These are phyloP conservation scores for Hymenoscyphus linearis DNA, from an alignment of 2,329 filamentous ascomycete species.

Conservation along the genomic window DNA sequence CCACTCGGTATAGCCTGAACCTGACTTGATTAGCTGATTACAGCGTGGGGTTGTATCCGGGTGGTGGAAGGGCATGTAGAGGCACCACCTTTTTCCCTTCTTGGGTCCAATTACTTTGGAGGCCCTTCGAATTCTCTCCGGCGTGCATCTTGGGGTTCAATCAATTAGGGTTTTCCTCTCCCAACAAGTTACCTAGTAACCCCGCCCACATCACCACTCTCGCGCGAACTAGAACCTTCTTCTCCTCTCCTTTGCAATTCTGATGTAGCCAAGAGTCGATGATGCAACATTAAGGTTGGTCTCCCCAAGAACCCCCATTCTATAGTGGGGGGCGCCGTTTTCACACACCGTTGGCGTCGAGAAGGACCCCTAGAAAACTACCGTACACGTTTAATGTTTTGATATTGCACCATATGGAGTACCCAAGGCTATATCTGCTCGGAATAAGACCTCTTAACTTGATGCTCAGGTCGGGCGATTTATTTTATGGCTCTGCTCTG, in stretches of 20 bases:
- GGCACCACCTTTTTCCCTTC: not conserved
- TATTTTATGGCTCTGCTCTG: not conserved
- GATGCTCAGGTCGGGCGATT: not conserved
- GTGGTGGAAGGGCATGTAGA: not conserved
- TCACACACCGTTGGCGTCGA: not conserved
- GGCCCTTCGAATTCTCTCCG: not conserved
- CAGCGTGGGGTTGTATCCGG: not conserved
- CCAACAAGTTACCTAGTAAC: not conserved
- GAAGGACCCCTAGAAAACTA: not conserved
- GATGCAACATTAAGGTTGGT: too few relatives aligned
- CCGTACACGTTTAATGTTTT: not conserved
- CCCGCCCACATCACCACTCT: too few relatives aligned
- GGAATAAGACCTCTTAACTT: not conserved
- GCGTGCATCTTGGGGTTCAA: not conserved
- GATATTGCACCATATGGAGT: not conserved
- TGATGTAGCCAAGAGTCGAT: too few relatives aligned
- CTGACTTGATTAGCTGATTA: too few relatives aligned
- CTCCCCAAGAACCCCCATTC: too few relatives aligned
- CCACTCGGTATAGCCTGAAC: not conserved
- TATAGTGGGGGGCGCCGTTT: too few relatives aligned
- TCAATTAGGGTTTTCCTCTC: not conserved
- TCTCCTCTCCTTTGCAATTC: too few relatives aligned
- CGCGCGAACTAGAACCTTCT: too few relatives aligned
- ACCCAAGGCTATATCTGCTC: not conserved
- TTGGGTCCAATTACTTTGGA: not conserved